Conservation (phyloP, 1,284 basidiomycete genomes). For the Pulchroboletus neoregius region DNA sequence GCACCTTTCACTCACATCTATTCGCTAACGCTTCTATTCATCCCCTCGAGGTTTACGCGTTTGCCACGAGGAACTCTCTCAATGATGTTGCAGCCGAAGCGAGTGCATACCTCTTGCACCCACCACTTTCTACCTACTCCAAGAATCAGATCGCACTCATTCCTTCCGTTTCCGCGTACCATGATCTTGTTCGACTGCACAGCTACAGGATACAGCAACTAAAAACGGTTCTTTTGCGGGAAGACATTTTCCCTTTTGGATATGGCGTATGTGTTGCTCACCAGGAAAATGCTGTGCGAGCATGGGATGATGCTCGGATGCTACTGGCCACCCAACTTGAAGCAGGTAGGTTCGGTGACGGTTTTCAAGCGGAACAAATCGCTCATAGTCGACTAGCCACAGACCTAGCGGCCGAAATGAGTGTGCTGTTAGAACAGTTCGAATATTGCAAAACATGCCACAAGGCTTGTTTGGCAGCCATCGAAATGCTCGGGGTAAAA, state of each 20-base stretch:
- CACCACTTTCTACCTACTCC: slow-evolving; percentile 52
- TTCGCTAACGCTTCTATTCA: slow-evolving; percentile 48
- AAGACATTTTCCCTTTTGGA: slow-evolving; percentile 65
- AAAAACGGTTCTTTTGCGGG: slow-evolving; percentile 45
- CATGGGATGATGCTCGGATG: slow-evolving; percentile 49
- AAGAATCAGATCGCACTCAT: slow-evolving; percentile 48
- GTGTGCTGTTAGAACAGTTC: slow-evolving; percentile 37
- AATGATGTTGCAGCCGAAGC: slow-evolving; percentile 48
- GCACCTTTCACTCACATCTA: slow-evolving; percentile 47
- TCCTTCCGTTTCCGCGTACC: slow-evolving; percentile 55
- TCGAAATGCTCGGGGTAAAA: slow-evolving; percentile 61
- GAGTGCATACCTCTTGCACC: slow-evolving; percentile 49
- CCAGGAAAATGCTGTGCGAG: slow-evolving; percentile 37
- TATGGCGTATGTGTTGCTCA: slow-evolving; percentile 57
- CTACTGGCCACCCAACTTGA: slow-evolving; percentile 43
- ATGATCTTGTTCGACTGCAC: slow-evolving; percentile 55
- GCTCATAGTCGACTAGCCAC: slow-evolving; percentile 41
- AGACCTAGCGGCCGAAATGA: slow-evolving; percentile 61
- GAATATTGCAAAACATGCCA: slow-evolving; percentile 48
- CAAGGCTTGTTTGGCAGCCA: slow-evolving; percentile 55
- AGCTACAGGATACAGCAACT: slow-evolving; percentile 48
- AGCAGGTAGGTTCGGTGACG: slow-evolving; percentile 38
- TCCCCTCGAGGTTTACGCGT: slow-evolving; percentile 56
- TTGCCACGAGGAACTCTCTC: slow-evolving; percentile 43
- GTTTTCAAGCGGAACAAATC: neutral